phyloP scores from a whole-genome alignment of 1,139 yeast genomes.

The Blastobotrys arbuscula region DNA sequence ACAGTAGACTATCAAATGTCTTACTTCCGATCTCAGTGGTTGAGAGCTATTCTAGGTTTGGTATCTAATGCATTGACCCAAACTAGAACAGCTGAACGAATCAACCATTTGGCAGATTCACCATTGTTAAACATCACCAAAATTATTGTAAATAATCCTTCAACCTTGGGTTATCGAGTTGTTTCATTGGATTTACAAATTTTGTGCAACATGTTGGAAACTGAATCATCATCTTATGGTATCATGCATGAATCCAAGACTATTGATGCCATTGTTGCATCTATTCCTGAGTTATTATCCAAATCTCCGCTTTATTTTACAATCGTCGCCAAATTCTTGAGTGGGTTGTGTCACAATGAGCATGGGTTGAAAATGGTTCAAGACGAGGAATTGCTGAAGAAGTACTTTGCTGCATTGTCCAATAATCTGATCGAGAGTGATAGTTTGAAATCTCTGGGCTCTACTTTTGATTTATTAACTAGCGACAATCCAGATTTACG shows the following conservation, averaged over 20 bases:
- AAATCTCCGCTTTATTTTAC: conserved; percentile 52
- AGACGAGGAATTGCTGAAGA: conserved; percentile 18
- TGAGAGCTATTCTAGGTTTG: conserved; percentile 48
- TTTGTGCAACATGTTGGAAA: conserved; percentile 70
- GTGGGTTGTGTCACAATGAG: conserved; percentile 75
- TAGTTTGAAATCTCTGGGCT: conserved; percentile 52
- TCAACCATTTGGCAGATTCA: conserved; percentile 82
- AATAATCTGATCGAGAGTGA: conserved; percentile 23
- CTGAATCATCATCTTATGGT: conserved; percentile 85
- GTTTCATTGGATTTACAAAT: conserved; percentile 61
- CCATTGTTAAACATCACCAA: conserved; percentile 61
- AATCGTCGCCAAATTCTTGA: conserved; percentile 69
- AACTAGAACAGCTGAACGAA: conserved; percentile 70
- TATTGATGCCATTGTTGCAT: conserved; percentile 55
- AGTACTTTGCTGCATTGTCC: conserved; percentile 19
- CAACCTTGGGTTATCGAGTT: conserved; percentile 64
- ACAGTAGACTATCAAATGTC: conserved; percentile 55
- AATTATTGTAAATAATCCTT: conserved; percentile 51
- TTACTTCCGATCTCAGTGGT: conserved; percentile 53
- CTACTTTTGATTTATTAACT: conserved; percentile 71
- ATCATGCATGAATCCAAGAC: conserved; percentile 76
- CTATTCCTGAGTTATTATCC: conserved; percentile 46
- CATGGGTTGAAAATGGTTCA: conserved; percentile 54
- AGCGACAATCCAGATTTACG: conserved; percentile 77
- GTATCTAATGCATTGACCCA: conserved; percentile 60